These are phyloP conservation scores for Rhizoclosmatium hyalinum DNA, from an alignment of 371 early-diverging fungal species.

Conservation along the genomic window DNA sequence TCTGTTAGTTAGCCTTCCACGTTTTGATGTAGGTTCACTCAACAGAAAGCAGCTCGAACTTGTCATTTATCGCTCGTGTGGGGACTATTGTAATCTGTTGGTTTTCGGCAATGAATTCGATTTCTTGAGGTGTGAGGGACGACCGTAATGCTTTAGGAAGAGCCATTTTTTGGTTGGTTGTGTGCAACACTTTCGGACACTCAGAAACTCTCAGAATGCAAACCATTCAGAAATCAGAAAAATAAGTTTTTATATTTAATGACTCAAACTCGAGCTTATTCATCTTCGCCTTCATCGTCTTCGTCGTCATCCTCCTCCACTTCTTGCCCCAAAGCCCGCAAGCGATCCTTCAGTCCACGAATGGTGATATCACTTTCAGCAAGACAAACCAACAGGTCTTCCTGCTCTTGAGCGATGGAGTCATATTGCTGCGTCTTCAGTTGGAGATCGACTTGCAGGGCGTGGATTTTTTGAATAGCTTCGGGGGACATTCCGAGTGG, in stretches of 20 bases:
- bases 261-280: background rate
- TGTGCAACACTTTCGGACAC: too few species aligned
- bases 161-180: too few species aligned
- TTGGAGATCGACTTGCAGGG: constrained; percentile 36
- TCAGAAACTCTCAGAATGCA: too few species aligned
- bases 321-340: constrained; percentile 61
- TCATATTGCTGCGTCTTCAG: constrained; percentile 30
- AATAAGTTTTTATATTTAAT: too few species aligned
- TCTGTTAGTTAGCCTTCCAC: background rate
- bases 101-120: constrained; percentile 85
- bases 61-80: constrained; percentile 8
- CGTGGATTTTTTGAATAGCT: constrained; percentile 43
- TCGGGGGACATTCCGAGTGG: constrained; percentile 41
- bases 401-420: constrained; percentile 80
- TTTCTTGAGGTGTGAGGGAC: constrained; percentile 54
- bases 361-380: constrained; percentile 80
- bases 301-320: constrained; percentile 44
- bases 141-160: background rate
- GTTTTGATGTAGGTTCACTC: background rate
- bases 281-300: constrained; percentile 30
- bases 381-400: constrained; percentile 87
- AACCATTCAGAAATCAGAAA: too few species aligned
- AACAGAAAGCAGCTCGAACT: constrained; percentile 22
- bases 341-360: constrained; percentile 63
- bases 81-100: constrained; percentile 72